Conservation (phyloP, 305 asterid species). For the Rubia tinctorum region DNA sequence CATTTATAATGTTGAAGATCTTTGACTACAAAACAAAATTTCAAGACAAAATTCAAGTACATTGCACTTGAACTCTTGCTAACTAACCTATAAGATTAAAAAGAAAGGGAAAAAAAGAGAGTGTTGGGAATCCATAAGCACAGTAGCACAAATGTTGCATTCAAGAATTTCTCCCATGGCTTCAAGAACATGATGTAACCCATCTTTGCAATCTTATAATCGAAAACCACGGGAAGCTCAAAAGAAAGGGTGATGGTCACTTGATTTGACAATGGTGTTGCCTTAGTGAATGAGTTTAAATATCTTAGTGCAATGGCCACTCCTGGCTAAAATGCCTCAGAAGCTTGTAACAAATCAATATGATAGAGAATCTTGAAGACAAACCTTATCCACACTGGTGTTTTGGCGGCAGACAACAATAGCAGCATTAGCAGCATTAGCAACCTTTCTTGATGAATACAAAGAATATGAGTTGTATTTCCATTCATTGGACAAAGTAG, state of each 20-base stretch:
- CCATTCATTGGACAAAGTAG: neutral
- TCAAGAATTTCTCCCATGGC: slow-evolving; percentile 37
- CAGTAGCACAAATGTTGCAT: neutral
- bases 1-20: no score
- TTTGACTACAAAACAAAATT: no score
- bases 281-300: slow-evolving; percentile 91
- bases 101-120: no score
- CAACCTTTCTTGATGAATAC: neutral
- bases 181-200: slow-evolving; percentile 40
- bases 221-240: slow-evolving; percentile 91
- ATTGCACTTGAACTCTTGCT: no score
- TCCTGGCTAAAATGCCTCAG: slow-evolving; percentile 37
- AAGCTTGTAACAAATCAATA: neutral
- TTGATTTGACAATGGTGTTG: slow-evolving; percentile 67
- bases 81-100: no score
- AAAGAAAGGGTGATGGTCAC: slow-evolving; percentile 86
- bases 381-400: slow-evolving; percentile 87
- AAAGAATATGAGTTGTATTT: no score
- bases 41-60: no score
- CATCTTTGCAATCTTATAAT: slow-evolving; percentile 96
- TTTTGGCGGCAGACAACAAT: slow-evolving; percentile 85
- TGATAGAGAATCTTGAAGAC: no score
- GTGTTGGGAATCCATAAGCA: neutral
- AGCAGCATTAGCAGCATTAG: slow-evolving; percentile 49
- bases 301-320: slow-evolving; percentile 84